phyloP scores from a whole-genome alignment of 116 monocot genomes.

The Dioscorea cayenensis region DNA sequence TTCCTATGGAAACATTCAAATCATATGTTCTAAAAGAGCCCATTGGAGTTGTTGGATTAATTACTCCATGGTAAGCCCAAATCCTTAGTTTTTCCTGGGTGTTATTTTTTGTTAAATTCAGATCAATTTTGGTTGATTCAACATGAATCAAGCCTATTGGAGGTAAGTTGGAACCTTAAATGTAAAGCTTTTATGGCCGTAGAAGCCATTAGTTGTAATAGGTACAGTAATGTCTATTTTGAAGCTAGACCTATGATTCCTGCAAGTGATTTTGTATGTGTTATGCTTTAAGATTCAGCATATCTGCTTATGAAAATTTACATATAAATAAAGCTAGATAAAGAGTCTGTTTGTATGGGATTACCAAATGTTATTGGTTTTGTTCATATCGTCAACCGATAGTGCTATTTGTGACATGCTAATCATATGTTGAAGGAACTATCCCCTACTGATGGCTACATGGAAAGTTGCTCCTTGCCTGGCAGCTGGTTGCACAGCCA shows the following conservation, averaged over 20 bases:
- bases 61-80: constrained; percentile 82
- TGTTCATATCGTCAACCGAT: too few species aligned
- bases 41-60: constrained; percentile 94
- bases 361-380: too few species aligned
- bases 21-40: constrained; percentile 72
- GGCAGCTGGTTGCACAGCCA: constrained; percentile 96
- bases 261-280: neutral
- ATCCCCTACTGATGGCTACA: constrained; percentile 94
- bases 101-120: neutral
- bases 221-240: neutral
- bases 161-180: too few species aligned
- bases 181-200: too few species aligned
- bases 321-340: too few species aligned
- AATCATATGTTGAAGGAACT: constrained; percentile 53
- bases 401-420: neutral
- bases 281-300: neutral
- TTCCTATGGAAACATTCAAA: constrained; percentile 94
- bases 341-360: too few species aligned
- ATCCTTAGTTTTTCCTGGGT: neutral
- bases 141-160: too few species aligned
- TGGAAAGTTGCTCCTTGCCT: constrained; percentile 99
- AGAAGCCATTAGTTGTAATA: too few species aligned
- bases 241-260: neutral
- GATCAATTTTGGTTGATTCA: too few species aligned
- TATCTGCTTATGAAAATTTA: too few species aligned